phyloP scores from a whole-genome alignment of 2,329 filamentous ascomycete species.

The Pyrenophora graminea region DNA sequence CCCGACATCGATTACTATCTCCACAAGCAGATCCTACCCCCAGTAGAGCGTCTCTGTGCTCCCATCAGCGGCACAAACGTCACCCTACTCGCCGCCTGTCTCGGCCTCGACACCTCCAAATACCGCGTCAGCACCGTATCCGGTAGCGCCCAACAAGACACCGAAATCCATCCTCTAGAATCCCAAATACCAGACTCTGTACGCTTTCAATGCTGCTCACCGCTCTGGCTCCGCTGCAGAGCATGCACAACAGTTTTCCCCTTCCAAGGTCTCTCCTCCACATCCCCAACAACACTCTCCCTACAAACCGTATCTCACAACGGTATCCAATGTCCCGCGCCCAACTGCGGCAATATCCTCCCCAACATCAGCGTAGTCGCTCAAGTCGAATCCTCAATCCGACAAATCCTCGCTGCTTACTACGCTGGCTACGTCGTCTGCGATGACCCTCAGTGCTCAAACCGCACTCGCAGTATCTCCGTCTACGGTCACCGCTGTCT shows the following conservation, averaged over 20 bases:
- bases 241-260: constrained; percentile 71
- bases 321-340: constrained; percentile 72
- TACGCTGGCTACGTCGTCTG: constrained; percentile 93
- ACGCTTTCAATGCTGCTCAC: constrained; percentile 80
- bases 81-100: constrained; percentile 84
- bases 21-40: constrained; percentile 96
- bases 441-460: constrained; percentile 84
- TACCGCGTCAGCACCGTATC: constrained; percentile 72
- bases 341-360: constrained; percentile 67
- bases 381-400: constrained; percentile 84
- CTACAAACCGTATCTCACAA: constrained; percentile 62
- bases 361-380: constrained; percentile 76
- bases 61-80: constrained; percentile 94
- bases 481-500: constrained; percentile 91
- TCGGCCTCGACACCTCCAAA: constrained; percentile 87
- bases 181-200: constrained; percentile 91
- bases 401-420: constrained; percentile 77
- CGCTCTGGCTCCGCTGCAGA: constrained; percentile 79
- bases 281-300: constrained; percentile 17
- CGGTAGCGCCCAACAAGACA: constrained; percentile 50
- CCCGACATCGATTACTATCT: constrained; percentile 98
- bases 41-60: constrained; percentile 94
- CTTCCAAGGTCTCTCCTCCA: constrained; percentile 72
- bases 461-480: constrained; percentile 85
- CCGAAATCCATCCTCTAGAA: constrained; percentile 80